Evolutionary conservation across 345 rosid genomes (phyloP).

Genomic region (Ceriops zippeliana): DNA sequence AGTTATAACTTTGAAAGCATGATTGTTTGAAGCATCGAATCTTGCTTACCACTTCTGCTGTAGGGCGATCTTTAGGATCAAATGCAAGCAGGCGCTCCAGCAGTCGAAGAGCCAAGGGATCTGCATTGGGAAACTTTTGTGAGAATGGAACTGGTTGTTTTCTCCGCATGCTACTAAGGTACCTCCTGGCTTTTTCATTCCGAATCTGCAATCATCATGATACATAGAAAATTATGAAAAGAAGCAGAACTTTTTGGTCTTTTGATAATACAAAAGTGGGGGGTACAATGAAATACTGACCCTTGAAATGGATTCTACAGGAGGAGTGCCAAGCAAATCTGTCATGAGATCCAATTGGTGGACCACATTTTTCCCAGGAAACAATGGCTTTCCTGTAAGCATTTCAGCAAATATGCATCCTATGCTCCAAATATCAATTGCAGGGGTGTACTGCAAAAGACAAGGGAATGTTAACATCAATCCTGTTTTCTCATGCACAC

Average conservation of each 20-base stretch:
- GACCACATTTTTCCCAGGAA: slow-evolving; percentile 96
- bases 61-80: slow-evolving; percentile 97
- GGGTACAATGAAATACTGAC: slow-evolving; percentile 34
- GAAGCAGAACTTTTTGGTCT: neutral
- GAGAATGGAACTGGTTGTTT: slow-evolving; percentile 77
- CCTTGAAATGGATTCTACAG: slow-evolving; percentile 68
- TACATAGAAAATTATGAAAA: neutral
- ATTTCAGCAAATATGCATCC: slow-evolving; percentile 99
- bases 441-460: slow-evolving; percentile 78
- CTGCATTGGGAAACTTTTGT: slow-evolving; percentile 76
- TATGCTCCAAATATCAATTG: slow-evolving; percentile 95
- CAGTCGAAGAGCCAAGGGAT: slow-evolving; percentile 73
- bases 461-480: slow-evolving; percentile 1
- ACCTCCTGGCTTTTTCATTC: slow-evolving; percentile 97
- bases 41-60: slow-evolving; percentile 70
- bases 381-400: slow-evolving; percentile 88
- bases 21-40: neutral
- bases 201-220: slow-evolving; percentile 58
- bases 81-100: slow-evolving; percentile 81
- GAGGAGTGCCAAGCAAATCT: slow-evolving; percentile 91
- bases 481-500: neutral
- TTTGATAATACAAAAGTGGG: slow-evolving; percentile 5
- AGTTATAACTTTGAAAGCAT: neutral
- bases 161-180: slow-evolving; percentile 86
- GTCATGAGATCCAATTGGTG: slow-evolving; percentile 97